Evolutionary conservation across 371 early-diverging fungal species (phyloP).

Genomic region (Chytridium lagenaria): DNA sequence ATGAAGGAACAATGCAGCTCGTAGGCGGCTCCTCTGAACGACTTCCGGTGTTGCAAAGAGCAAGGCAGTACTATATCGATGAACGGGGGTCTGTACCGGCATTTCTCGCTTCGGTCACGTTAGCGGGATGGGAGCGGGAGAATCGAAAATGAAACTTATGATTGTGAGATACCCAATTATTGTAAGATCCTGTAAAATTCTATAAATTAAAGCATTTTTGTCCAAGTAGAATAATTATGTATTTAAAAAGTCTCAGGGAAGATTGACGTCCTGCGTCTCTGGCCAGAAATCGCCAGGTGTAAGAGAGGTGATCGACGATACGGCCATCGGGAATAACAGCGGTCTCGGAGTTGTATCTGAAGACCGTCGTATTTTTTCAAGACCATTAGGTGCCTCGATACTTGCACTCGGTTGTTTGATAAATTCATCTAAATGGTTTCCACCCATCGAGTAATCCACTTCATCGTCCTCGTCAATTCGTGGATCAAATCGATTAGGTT

Average conservation of each 20-base stretch:
- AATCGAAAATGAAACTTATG: too few relatives aligned
- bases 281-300: conserved; percentile 10
- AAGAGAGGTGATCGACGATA: background rate
- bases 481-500: background rate
- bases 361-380: background rate
- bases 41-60: conserved; percentile 60
- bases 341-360: background rate
- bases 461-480: background rate
- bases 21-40: conserved; percentile 67
- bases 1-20: conserved; percentile 66
- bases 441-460: background rate
- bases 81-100: conserved; percentile 75
- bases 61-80: conserved; percentile 68
- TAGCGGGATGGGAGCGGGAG: conserved; percentile 61
- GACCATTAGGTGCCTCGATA: background rate
- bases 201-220: too few relatives aligned
- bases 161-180: too few relatives aligned
- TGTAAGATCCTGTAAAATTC: too few relatives aligned
- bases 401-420: background rate
- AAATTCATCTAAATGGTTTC: background rate
- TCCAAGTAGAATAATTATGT: too few relatives aligned
- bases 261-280: too few relatives aligned
- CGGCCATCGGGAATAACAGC: background rate
- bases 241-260: too few relatives aligned
- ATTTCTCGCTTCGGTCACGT: conserved; percentile 75